Base-by-base conservation (phyloP, 2,329 filamentous ascomycete genomes). In the Nemania sp. region DNA sequence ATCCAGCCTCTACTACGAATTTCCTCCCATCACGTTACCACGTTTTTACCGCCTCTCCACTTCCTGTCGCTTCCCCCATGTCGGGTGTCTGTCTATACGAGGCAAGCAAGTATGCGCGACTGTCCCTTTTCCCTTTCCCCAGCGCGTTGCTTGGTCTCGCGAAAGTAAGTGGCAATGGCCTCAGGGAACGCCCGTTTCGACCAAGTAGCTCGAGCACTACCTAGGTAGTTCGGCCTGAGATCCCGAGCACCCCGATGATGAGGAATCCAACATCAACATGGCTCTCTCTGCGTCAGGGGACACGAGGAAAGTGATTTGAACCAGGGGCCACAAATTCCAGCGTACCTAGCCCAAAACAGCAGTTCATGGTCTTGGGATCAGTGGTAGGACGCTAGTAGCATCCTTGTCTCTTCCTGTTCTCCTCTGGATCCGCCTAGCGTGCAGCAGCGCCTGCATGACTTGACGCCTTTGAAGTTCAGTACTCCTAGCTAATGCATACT, bases 291-390 rank as follows among this genome's bases (percentile, higher is more conserved):
- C 42, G 39, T 40, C 53, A 57, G 60, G 57, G 58, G 54, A 51
- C 47, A n/a, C 18, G 45, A 53, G 55, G 40, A 29, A 20, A 56
- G 54, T 43, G 45, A 42, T 5, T 20, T 51, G 48, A 37, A 32
- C 42, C 60, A 59, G 46, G 58, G 50, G 59, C 58, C 62, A 64
- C 60, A 59, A 49, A 58, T 67, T 59, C 11, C 39, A 45, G 55
- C 55, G 53, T 59, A 63, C 61, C 63, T 67, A 67, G 61, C 68
- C 68, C 60, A 57, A 64, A 66, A 62, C 59, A 62, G 63, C 63
- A 68, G 48, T 51, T 65, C 40, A 53, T 29, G 49, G 11, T 43
- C 18, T 47, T 56, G 29, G 48, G 54, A 64, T 55, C 50, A 58
- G 52, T 29, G 46, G 54, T 54, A 59, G 55, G 55, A 59, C 55